Evolutionary conservation across 257 asterid genomes (phyloP).

Genomic region (Rehmannia glutinosa): DNA sequence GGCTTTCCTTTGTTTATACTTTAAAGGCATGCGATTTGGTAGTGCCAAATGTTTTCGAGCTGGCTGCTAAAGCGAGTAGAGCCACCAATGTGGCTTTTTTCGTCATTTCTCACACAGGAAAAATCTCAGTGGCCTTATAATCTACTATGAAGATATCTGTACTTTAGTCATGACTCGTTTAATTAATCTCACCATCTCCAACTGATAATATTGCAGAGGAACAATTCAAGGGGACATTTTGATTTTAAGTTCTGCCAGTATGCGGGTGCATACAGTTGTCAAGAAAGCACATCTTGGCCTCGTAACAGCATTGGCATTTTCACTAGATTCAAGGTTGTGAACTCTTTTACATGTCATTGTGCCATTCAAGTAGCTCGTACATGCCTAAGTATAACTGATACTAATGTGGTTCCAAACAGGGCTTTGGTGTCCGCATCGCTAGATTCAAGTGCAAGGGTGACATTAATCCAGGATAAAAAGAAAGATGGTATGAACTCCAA

Average conservation of each 20-base stretch:
- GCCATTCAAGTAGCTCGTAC: slow-evolving; percentile 7
- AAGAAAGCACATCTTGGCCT: slow-evolving; percentile 93
- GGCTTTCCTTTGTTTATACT: background rate
- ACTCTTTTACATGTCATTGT: background rate
- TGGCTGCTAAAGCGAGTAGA: slow-evolving; percentile 7
- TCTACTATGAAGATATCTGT: background rate
- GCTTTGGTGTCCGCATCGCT: slow-evolving; percentile 75
- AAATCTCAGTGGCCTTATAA: no score
- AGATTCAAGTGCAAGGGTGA: slow-evolving; percentile 85
- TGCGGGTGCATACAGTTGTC: slow-evolving; percentile 49
- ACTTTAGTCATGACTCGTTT: background rate
- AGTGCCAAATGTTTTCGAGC: slow-evolving; percentile 1
- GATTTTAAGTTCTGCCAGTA: slow-evolving; percentile 43
- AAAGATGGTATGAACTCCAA: slow-evolving; percentile 46
- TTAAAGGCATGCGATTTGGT: background rate
- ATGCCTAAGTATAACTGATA: slow-evolving; percentile 3
- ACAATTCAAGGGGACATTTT: slow-evolving; percentile 70
- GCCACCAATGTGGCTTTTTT: background rate
- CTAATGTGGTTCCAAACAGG: slow-evolving; percentile 38
- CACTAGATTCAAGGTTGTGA: slow-evolving; percentile 71
- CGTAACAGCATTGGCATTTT: slow-evolving; percentile 73
- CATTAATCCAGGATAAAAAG: slow-evolving; percentile 52
- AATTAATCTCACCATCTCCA: slow-evolving; percentile 6
- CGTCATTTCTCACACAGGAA: background rate
- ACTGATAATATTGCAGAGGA: slow-evolving; percentile 62